Evolutionary conservation across 2,329 filamentous ascomycete species (phyloP).

Genomic region (Xylariales sp.): DNA sequence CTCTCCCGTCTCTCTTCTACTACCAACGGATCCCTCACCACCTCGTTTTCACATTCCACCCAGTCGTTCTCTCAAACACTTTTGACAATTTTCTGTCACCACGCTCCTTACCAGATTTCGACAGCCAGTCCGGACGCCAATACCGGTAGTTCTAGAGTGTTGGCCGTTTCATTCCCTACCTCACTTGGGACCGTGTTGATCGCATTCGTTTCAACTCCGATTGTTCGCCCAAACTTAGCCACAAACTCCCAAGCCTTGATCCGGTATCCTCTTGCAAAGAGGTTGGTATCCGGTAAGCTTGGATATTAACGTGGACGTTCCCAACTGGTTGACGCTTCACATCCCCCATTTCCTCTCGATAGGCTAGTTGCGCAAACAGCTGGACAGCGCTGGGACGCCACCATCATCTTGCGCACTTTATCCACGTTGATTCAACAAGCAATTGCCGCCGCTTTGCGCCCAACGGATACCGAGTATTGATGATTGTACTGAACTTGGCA

Average conservation of each 20-base stretch:
- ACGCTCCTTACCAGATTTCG: slow-evolving; percentile 46
- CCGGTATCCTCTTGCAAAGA: slow-evolving; percentile 37
- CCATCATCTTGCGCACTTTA: slow-evolving; percentile 6
- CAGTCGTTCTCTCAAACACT: slow-evolving; percentile 36
- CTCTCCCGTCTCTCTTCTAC: slow-evolving; percentile 27
- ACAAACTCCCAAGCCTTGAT: slow-evolving; percentile 38
- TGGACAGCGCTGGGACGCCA: slow-evolving; percentile 16
- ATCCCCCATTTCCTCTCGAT: slow-evolving; percentile 1
- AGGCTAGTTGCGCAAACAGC: slow-evolving; percentile 21
- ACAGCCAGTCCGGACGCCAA: slow-evolving; percentile 37
- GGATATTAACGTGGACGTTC: slow-evolving; percentile 31
- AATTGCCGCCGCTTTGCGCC: slow-evolving; percentile 1
- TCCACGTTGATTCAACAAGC: not conserved
- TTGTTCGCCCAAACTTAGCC: slow-evolving; percentile 24
- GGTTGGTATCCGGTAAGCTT: slow-evolving; percentile 34
- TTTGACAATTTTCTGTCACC: slow-evolving; percentile 43
- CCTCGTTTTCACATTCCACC: slow-evolving; percentile 38
- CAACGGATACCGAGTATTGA: not conserved
- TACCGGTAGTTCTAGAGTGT: slow-evolving; percentile 40
- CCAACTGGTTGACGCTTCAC: slow-evolving; percentile 13
- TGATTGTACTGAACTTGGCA: slow-evolving; percentile 6
- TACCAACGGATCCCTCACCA: slow-evolving; percentile 30
- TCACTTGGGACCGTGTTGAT: slow-evolving; percentile 46
- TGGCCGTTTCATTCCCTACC: slow-evolving; percentile 45
- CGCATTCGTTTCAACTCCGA: slow-evolving; percentile 46